A percentile compares a stretch with the other conserved stretches of the same genome.
phyloP scores from a whole-genome alignment of 169 alveolate species.

The Plasmodium sp. region DNA sequence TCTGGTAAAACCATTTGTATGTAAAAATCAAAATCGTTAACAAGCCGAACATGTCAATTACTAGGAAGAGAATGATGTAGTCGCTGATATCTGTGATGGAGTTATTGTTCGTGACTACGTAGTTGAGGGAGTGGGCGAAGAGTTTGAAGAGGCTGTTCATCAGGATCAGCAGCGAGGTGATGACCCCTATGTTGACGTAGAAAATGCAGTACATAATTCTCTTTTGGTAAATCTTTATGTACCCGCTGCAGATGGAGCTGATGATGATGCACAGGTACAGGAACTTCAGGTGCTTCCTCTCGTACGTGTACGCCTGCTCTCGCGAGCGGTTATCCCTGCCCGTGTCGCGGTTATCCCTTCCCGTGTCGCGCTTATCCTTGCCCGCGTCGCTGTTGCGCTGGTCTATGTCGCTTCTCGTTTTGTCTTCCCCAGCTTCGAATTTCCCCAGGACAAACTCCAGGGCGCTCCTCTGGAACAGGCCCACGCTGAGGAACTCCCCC shows the following conservation, averaged over 20 bases:
- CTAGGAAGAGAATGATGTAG: constrained; percentile 25
- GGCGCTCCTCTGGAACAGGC: background rate
- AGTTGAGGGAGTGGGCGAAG: constrained; percentile 51
- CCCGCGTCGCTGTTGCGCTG: background rate
- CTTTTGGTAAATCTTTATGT: constrained; percentile 58
- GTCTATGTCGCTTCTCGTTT: background rate
- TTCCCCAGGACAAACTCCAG: background rate
- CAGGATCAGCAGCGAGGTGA: constrained; percentile 42
- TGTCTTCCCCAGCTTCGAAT: background rate
- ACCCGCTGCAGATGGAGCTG: constrained; percentile 65
- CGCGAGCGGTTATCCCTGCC: no score
- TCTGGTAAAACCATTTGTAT: constrained; percentile 45
- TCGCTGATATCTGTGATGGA: constrained; percentile 19
- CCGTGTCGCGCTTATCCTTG: background rate
- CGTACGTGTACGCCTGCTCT: background rate
- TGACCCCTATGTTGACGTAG: constrained; percentile 44
- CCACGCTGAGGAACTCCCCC: background rate
- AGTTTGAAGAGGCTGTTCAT: constrained; percentile 61
- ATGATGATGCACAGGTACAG: constrained; percentile 22
- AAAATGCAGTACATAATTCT: constrained; percentile 45
- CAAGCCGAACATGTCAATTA: constrained; percentile 51
- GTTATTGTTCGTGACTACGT: constrained; percentile 9
- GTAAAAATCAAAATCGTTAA: constrained; percentile 10
- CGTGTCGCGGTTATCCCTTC: background rate
- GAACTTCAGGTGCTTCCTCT: background rate